Conservation (phyloP, 2,329 filamentous ascomycete species). For the Microascus cirrosus region DNA sequence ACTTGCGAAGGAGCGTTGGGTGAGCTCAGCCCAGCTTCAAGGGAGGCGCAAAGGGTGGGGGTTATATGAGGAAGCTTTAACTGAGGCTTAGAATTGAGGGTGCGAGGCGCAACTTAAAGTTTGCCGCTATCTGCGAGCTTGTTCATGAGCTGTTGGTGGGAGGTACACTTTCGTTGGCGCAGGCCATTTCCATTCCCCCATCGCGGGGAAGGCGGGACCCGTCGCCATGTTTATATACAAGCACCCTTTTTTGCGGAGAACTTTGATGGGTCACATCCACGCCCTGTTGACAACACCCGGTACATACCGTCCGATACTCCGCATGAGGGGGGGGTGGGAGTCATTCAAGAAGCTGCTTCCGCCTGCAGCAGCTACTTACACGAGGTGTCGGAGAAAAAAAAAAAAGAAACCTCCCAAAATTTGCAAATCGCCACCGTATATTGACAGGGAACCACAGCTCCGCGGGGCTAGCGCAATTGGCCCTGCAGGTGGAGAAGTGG, state of each 20-base stretch:
- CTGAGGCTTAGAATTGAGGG: not conserved
- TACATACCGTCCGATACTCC: not conserved
- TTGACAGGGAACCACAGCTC: not conserved
- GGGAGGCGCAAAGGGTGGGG: not conserved
- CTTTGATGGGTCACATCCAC: not conserved
- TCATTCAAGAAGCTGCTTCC: not conserved
- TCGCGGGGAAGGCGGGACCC: not conserved
- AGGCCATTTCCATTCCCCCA: not conserved
- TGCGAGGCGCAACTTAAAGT: not conserved
- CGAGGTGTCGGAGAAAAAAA: not conserved
- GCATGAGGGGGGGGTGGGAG: not conserved
- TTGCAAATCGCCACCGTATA: not conserved
- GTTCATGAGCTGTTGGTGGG: not conserved
- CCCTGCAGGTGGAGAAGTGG: not conserved
- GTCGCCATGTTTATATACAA: not conserved
- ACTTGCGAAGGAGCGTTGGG: not conserved
- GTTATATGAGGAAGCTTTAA: too few species aligned
- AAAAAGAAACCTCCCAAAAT: not conserved
- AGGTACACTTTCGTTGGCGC: not conserved
- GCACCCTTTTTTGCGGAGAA: not conserved
- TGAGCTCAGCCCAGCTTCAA: not conserved
- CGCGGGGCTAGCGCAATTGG: not conserved
- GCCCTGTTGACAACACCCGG: not conserved
- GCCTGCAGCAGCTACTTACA: not conserved
- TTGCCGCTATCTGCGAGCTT: not conserved